Conservation (phyloP, 306 rosid species). For the Cyamopsis tetragonoloba region DNA sequence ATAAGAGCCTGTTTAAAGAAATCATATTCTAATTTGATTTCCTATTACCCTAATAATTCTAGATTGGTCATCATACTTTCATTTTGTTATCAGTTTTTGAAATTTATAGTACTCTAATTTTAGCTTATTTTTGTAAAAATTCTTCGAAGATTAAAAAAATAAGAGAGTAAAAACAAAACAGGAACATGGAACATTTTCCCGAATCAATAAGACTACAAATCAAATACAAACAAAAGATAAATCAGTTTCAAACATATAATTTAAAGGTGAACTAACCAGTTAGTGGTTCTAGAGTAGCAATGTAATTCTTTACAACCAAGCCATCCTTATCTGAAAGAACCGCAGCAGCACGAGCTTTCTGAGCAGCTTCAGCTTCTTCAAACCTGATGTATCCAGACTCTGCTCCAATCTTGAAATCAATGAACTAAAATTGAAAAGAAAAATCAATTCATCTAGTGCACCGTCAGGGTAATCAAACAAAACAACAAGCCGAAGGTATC, state of each 20-base stretch:
- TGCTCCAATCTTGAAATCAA: slow-evolving; percentile 87
- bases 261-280: slow-evolving; percentile 44
- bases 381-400: slow-evolving; percentile 77
- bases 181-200: too few species aligned
- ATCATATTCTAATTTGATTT: too few species aligned
- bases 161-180: too few species aligned
- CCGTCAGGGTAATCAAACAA: neutral
- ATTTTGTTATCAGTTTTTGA: too few species aligned
- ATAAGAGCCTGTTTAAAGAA: too few species aligned
- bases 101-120: too few species aligned
- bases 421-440: slow-evolving; percentile 41
- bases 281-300: slow-evolving; percentile 72
- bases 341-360: slow-evolving; percentile 89
- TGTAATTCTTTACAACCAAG: slow-evolving; percentile 64
- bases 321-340: slow-evolving; percentile 73
- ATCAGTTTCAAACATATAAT: neutral
- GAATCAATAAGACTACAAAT: neutral
- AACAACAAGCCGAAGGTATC: neutral
- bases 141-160: too few species aligned
- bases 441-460: neutral
- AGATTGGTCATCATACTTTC: too few species aligned
- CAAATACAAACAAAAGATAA: neutral
- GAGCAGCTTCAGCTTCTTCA: slow-evolving; percentile 75
- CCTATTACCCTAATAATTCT: too few species aligned
- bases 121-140: too few species aligned